Evolutionary conservation across 306 rosid genomes (phyloP).

Genomic region (Castanospermum australe): DNA sequence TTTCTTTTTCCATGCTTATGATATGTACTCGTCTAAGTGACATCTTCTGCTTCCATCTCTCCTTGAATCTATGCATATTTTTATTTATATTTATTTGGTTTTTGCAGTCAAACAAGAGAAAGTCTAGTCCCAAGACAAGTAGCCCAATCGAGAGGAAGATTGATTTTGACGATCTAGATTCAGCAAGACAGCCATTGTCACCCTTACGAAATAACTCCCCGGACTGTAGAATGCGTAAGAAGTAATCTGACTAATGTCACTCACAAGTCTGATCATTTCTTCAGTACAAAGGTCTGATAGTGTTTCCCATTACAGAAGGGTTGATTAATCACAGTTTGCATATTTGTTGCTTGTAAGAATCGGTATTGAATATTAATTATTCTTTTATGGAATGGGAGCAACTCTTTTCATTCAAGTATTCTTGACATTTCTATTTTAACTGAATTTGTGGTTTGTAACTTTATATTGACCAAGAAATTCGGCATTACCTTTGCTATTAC

Average conservation of each 20-base stretch:
- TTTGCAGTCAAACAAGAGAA: conserved; percentile 86
- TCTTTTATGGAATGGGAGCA: conserved; percentile 29
- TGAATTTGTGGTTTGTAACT: background rate
- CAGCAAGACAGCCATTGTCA: conserved; percentile 70
- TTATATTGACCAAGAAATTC: background rate
- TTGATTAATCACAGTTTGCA: background rate
- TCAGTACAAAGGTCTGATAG: background rate
- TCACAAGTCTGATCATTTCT: background rate
- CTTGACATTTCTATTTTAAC: conserved; percentile 5
- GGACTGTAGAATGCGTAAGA: conserved; percentile 57
- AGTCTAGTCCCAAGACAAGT: conserved; percentile 54
- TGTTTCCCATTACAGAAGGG: conserved; percentile 11
- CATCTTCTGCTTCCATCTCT: background rate
- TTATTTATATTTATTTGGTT: conserved; percentile 6
- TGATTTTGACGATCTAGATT: conserved; percentile 56
- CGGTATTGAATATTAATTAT: background rate
- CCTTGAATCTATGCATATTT: background rate
- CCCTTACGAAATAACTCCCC: conserved; percentile 72
- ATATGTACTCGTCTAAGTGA: background rate
- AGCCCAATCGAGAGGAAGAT: conserved; percentile 64
- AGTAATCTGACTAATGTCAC: conserved; percentile 27
- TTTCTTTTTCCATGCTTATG: background rate
- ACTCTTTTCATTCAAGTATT: background rate
- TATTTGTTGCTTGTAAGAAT: conserved; percentile 27
- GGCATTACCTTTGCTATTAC: background rate